Base-by-base conservation (phyloP, 805 yeast species). In the Debaryomyces tyrocola region DNA sequence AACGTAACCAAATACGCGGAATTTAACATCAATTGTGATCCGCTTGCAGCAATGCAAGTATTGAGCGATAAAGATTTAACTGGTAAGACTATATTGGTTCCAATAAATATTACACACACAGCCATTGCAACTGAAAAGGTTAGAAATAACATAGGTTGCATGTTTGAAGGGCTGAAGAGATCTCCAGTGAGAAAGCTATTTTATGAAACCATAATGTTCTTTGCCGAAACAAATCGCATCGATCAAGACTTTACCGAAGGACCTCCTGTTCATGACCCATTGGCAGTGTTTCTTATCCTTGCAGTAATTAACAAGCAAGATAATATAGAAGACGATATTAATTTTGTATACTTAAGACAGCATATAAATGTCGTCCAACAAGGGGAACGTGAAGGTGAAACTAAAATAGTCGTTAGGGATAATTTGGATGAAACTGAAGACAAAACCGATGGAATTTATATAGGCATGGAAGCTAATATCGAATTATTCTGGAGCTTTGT, bases 201-300 rank as follows among this genome's bases (percentile, higher is more conserved):
- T 47, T 52, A 52, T 37, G 51, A 53, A 15, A 60, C 65, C 28
- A 44, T 64, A 29, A 52, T 46, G 44, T 62, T 58, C 45, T 67
- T 53, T 45, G 47, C 47, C n/a, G 37, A 48, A 14, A 44, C 49
- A 21, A 62, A 60, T 38, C n/a, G 31, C 18, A 33, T 18, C 1
- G 31, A 31, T 10, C 17, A 15, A n/a, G 44, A 36, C 24, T 49
- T 51, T 60, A 49, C 51, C 20, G 49, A 59, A 4, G 92, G 94
- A 0, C 90, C 94, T 4, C 89, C 90, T 1, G 74, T 87, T 1
- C 96, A 89, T 63, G 96, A 88, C 62, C 92, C 94, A 1, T 68
- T 87, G 43, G 87, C 95, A 0, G 69, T 86, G 9, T 79, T 78
- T 43, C 82, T 81, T 0, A 56, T 87, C 33, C 61, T 87, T 43